phyloP scores from a whole-genome alignment of 129 eudicot genomes.

The Erigeron canadensis region DNA sequence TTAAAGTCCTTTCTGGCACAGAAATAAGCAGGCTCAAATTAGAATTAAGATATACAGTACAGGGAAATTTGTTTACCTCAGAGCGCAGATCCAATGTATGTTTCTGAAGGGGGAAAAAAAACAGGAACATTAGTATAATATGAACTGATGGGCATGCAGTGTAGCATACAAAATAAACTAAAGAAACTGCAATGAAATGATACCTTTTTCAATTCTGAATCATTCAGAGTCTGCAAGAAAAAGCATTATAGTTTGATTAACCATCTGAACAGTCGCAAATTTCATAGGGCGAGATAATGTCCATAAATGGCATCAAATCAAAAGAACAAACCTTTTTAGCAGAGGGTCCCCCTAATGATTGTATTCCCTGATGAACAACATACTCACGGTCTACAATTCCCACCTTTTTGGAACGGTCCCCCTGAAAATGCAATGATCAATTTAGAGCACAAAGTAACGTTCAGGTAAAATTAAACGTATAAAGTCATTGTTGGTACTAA shows the following conservation, averaged over 20 bases:
- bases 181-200: neutral
- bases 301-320: neutral
- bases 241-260: neutral
- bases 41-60: neutral
- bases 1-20: neutral
- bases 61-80: constrained; percentile 51
- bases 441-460: neutral
- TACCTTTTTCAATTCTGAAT: constrained; percentile 52
- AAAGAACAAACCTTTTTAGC: constrained; percentile 50
- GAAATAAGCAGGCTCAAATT: constrained; percentile 4
- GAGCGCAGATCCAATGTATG: constrained; percentile 49
- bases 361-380: constrained; percentile 79
- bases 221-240: constrained; percentile 46
- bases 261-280: neutral
- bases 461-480: neutral
- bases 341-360: constrained; percentile 83
- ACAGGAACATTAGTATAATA: neutral
- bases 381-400: constrained; percentile 87
- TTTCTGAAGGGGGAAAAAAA: constrained; percentile 38
- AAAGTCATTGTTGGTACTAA: neutral
- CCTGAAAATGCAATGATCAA: constrained; percentile 41
- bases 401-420: constrained; percentile 71
- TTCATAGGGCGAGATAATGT: constrained; percentile 8
- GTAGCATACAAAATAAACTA: neutral
- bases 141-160: neutral